These are phyloP conservation scores for Metschnikowia colocasiae DNA, from an alignment of 805 yeast genomes.

Conservation along the genomic window DNA sequence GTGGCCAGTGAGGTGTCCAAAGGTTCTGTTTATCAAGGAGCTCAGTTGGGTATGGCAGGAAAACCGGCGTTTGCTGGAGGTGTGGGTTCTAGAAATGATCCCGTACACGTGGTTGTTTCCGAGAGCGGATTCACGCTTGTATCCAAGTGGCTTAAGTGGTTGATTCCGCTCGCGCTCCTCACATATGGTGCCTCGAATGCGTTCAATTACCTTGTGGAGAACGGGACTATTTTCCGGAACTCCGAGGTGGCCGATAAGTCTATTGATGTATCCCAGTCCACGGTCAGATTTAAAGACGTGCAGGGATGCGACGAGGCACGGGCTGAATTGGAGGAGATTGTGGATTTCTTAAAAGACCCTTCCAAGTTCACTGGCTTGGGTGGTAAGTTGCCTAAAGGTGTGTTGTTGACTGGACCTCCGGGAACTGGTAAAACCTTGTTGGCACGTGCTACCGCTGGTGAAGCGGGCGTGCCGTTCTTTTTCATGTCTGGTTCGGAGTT, in stretches of 20 bases:
- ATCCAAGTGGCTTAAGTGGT: constrained; percentile 86
- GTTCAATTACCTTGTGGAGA: constrained; percentile 75
- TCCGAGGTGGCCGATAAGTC: constrained; percentile 71
- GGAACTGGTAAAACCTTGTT: constrained; percentile 97
- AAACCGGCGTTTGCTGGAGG: constrained; percentile 31
- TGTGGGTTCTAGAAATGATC: constrained; percentile 69
- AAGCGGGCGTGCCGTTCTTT: constrained; percentile 97
- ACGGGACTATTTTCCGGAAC: constrained; percentile 74
- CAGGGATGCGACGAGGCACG: constrained; percentile 99
- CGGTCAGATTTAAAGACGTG: constrained; percentile 87
- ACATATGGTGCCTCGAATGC: constrained; percentile 80
- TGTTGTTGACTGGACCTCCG: constrained; percentile 94
- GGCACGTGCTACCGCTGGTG: constrained; percentile 98
- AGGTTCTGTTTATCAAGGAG: constrained; percentile 8
- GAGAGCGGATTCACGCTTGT: constrained; percentile 77
- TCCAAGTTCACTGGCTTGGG: constrained; percentile 94
- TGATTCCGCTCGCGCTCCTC: constrained; percentile 73
- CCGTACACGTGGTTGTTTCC: constrained; percentile 89
- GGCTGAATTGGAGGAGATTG: constrained; percentile 94
- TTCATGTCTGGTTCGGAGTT: constrained; percentile 98
- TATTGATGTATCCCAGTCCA: constrained; percentile 78
- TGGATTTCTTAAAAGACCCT: constrained; percentile 95
- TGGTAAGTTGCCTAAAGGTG: constrained; percentile 97
- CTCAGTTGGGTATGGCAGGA: constrained; percentile 1
- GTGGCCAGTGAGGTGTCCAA: constrained; percentile 34